A percentile compares a stretch with the other conserved stretches of the same genome.
Evolutionary conservation across 148 eudicot species (phyloP).

Genomic region (Rhododendron simsii): DNA sequence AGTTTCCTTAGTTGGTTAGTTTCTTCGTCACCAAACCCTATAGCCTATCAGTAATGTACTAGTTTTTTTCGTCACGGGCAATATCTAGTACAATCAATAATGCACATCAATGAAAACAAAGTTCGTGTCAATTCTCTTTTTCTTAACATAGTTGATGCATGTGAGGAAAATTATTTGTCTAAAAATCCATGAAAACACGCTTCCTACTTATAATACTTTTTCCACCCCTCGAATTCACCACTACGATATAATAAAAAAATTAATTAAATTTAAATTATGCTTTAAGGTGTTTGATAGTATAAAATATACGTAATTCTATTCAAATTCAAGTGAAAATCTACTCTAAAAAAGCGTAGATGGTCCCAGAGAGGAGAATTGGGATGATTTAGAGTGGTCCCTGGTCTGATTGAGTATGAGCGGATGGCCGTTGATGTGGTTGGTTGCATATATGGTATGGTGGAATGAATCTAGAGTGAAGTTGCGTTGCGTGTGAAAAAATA

Average conservation of each 20-base stretch:
- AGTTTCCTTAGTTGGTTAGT: no score
- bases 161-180: no score
- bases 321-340: not conserved
- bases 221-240: not conserved
- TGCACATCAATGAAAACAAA: no score
- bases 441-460: not conserved
- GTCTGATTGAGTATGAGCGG: not conserved
- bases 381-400: not conserved
- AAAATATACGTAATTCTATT: not conserved
- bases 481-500: not conserved
- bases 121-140: no score
- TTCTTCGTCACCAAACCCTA: no score
- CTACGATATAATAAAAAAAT: not conserved
- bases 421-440: not conserved
- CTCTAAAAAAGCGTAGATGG: not conserved
- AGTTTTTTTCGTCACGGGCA: no score
- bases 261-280: no score
- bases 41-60: no score
- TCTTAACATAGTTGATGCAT: no score
- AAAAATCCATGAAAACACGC: no score
- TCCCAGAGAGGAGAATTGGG: not conserved
- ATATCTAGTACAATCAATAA: no score
- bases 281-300: no score
- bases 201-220: not conserved
- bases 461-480: not conserved